A percentile compares a stretch with the other conserved stretches of the same genome.
These are phyloP conservation scores for Claviceps sp. DNA, from an alignment of 2,329 filamentous ascomycete species.

Conservation along the genomic window DNA sequence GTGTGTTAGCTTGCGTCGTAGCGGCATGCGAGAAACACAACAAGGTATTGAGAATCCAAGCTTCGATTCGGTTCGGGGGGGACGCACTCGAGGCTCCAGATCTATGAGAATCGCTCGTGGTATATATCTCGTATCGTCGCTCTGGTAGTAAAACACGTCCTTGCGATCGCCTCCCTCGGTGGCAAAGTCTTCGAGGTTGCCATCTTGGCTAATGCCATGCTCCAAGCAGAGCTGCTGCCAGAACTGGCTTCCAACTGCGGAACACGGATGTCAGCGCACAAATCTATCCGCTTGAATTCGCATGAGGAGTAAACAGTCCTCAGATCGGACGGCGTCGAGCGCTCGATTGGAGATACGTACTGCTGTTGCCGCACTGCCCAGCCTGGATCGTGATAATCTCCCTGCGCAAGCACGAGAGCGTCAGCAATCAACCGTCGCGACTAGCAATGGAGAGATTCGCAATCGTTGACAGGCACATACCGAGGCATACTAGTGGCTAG, in stretches of 20 bases:
- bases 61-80: background rate
- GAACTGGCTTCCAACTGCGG: conserved; percentile 82
- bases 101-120: conserved; percentile 91
- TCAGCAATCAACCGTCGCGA: background rate
- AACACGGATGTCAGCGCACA: no score
- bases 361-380: conserved; percentile 98
- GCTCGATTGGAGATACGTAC: conserved; percentile 40
- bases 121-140: conserved; percentile 96
- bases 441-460: conserved; percentile 1
- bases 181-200: conserved; percentile 94
- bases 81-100: conserved; percentile 68
- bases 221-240: conserved; percentile 98
- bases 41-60: background rate
- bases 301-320: no score
- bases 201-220: conserved; percentile 94
- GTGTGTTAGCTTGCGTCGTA: background rate
- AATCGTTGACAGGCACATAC: conserved; percentile 5
- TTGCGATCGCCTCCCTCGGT: conserved; percentile 96
- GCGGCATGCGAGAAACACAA: background rate
- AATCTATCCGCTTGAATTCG: no score
- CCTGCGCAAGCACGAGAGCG: conserved; percentile 31
- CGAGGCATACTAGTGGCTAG: conserved; percentile 13
- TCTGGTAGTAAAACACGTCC: conserved; percentile 99
- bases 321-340: no score
- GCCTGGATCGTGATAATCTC: conserved; percentile 99